Conservation (phyloP, 352 stramenopile genomes). For the Phytophthora ohioensis region DNA sequence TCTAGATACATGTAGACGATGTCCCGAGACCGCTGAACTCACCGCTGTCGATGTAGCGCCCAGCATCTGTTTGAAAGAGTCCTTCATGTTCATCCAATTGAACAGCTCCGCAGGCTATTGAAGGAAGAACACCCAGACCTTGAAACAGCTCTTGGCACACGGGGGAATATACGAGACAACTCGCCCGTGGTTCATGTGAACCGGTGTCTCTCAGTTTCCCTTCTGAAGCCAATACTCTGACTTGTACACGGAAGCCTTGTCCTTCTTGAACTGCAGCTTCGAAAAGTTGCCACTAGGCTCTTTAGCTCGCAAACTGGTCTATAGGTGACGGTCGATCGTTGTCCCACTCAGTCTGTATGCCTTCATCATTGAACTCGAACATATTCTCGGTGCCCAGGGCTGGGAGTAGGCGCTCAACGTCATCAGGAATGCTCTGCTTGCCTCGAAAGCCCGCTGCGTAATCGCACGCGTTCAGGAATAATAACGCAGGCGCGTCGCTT, state of each 20-base stretch:
- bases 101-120: not conserved
- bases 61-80: not conserved
- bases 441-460: no score
- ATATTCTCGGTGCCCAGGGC: no score
- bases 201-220: slow-evolving; percentile 3
- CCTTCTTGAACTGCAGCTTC: not conserved
- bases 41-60: not conserved
- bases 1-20: not conserved
- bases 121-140: slow-evolving; percentile 17
- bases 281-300: not conserved
- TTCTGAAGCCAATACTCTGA: slow-evolving; percentile 9
- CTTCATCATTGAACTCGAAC: no score
- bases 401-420: no score
- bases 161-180: slow-evolving; percentile 7
- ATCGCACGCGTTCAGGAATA: no score
- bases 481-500: no score
- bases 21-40: not conserved
- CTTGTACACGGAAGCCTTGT: not conserved
- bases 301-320: no score
- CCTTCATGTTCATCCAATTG: not conserved
- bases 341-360: no score
- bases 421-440: no score
- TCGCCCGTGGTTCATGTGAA: slow-evolving; percentile 13
- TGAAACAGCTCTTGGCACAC: slow-evolving; percentile 6
- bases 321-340: no score